Percentiles rank a stretch among this genome's conserved stretches.
Conservation (phyloP, 1,284 basidiomycete species). For the Vanrija pseudolonga region DNA sequence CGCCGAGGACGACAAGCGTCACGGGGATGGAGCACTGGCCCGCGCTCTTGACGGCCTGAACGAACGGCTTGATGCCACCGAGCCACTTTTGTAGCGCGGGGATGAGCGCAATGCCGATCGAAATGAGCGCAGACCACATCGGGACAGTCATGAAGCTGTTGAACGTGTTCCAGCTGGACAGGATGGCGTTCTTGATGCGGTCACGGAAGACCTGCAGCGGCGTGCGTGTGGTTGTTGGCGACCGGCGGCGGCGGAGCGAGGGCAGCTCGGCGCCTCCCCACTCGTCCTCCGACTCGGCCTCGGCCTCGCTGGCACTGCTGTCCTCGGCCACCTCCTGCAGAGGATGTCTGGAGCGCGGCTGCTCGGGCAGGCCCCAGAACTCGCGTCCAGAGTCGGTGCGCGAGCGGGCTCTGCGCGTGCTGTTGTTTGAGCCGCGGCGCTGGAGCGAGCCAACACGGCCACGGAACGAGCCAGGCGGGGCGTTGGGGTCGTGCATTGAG, state of each 20-base stretch:
- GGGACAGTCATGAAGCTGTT: slow-evolving; percentile 83
- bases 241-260: slow-evolving; percentile 5
- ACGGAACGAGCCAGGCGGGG: background rate
- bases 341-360: slow-evolving; percentile 8
- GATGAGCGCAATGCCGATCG: slow-evolving; percentile 75
- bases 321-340: slow-evolving; percentile 31
- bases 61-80: slow-evolving; percentile 62
- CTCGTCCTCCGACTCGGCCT: slow-evolving; percentile 49
- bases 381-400: slow-evolving; percentile 45
- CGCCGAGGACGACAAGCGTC: slow-evolving; percentile 86
- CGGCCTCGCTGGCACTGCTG: slow-evolving; percentile 31
- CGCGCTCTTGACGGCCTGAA: slow-evolving; percentile 65
- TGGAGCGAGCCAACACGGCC: slow-evolving; percentile 26
- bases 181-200: slow-evolving; percentile 28
- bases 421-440: slow-evolving; percentile 7
- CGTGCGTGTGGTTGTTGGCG: background rate
- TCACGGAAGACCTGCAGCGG: background rate
- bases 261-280: slow-evolving; percentile 30
- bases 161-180: slow-evolving; percentile 47
- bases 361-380: slow-evolving; percentile 49
- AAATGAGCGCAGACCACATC: slow-evolving; percentile 72
- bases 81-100: slow-evolving; percentile 69
- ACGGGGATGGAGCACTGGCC: slow-evolving; percentile 81
- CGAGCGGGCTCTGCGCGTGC: slow-evolving; percentile 12
- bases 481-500: background rate